phyloP scores from a whole-genome alignment of 2,329 filamentous ascomycete species.

The Rutstroemia sp. region DNA sequence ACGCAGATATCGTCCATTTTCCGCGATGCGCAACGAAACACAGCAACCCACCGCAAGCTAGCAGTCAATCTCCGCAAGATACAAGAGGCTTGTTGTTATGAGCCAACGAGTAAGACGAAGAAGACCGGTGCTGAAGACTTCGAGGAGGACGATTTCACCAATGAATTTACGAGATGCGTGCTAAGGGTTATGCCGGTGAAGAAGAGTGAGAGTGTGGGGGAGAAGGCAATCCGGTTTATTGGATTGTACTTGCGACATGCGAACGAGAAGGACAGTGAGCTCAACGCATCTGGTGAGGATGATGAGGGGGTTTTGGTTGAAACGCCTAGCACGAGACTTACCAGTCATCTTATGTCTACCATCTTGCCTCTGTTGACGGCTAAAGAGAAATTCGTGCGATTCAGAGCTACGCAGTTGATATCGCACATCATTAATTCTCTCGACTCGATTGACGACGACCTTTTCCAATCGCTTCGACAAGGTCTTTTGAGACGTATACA shows the following conservation, averaged over 20 bases:
- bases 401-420: conserved; percentile 80
- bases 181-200: conserved; percentile 78
- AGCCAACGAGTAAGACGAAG: conserved; percentile 46
- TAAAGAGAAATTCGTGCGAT: conserved; percentile 91
- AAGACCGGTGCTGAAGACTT: conserved; percentile 55
- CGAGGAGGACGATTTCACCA: conserved; percentile 80
- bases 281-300: conserved; percentile 54
- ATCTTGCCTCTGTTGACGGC: conserved; percentile 69
- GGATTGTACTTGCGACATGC: conserved; percentile 76
- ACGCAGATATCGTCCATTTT: conserved; percentile 67
- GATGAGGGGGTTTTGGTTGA: conserved; percentile 68
- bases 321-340: conserved; percentile 77
- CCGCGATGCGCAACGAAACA: conserved; percentile 78
- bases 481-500: conserved; percentile 78
- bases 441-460: conserved; percentile 83
- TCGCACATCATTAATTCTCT: conserved; percentile 89
- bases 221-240: conserved; percentile 77
- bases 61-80: conserved; percentile 82
- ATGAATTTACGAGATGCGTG: conserved; percentile 76
- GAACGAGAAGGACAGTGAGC: conserved; percentile 62
- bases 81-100: conserved; percentile 75
- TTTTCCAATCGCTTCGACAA: conserved; percentile 76
- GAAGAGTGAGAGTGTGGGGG: conserved; percentile 84
- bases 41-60: conserved; percentile 82
- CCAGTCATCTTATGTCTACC: conserved; percentile 63